Base-by-base conservation (phyloP, 139 green algal genomes). In the Edaphochlamys debaryana region DNA sequence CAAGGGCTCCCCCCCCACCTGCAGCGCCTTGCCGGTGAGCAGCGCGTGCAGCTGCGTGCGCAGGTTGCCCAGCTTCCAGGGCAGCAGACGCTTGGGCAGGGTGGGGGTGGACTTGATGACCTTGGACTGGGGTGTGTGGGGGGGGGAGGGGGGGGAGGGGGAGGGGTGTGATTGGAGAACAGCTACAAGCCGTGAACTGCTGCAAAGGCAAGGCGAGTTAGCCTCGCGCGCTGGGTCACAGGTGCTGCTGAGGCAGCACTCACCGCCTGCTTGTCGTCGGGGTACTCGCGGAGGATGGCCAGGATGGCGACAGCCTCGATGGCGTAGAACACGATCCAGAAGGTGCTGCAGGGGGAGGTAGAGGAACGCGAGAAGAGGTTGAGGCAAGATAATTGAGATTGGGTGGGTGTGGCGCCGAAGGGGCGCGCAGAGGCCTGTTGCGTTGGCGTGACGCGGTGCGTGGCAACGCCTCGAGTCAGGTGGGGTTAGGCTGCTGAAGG, bases 31-130 rank as follows among this genome's bases (percentile, higher is more conserved):
- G 56, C 56, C 25, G 41, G 58, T 41, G 68, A 30, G 37, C 38
- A 86, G 9, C 30, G 86, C 71, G 3, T 40, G 30, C 63, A 83
- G 84, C 32, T 90, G 38, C 25, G 79, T 62, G 13, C 74, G 80
- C 78, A 92, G 92, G 75, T 93, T 60, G 42, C 66, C 62, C 64
- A 94, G 84, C 19, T 77, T 74, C 11, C 90, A 60, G 38, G 93
- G 92, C 73, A 96, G 79, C 68, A 96, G 90, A 37, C 84, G 86
- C 74, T 94, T 94, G 37, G 92, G 89, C 41, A 95, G 82, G 4
- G 92, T 93, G 7, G 50, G 22, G 41, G 93, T 88, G 64, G 76
- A 62, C 60, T 79, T 40, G 9, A 93, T 70, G 5, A 84, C 81
- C 2, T 71, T 71, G 38, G 80, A 87, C 88, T 92, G 85, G 29